A percentile compares a stretch with the other conserved stretches of the same genome.
phyloP scores from a whole-genome alignment of 352 stramenopile genomes.

The Phytophthora podocarpi region DNA sequence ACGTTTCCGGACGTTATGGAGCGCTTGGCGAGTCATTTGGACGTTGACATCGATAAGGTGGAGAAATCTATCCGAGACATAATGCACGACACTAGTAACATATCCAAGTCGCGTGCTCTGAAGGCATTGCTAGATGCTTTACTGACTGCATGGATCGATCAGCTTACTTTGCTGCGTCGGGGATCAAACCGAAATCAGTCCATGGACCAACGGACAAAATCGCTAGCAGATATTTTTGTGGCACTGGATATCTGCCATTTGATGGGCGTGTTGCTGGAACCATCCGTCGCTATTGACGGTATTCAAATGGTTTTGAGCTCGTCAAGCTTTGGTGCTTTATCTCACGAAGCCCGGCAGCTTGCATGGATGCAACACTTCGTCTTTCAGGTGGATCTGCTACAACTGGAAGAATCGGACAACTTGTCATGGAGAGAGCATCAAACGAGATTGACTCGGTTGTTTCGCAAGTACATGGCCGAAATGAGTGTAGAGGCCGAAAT shows the following conservation, averaged over 20 bases:
- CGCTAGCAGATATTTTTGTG: slow-evolving; percentile 39
- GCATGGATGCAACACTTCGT: slow-evolving; percentile 54
- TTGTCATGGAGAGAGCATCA: slow-evolving; percentile 14
- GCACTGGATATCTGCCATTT: slow-evolving; percentile 54
- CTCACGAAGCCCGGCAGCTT: slow-evolving; percentile 41
- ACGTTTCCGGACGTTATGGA: slow-evolving; percentile 38
- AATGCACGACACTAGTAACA: slow-evolving; percentile 30
- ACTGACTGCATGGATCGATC: slow-evolving; percentile 46
- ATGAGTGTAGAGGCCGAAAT: slow-evolving; percentile 52
- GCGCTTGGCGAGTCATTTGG: slow-evolving; percentile 31
- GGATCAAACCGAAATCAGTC: neutral
- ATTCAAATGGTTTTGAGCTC: slow-evolving; percentile 45
- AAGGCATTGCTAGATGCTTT: slow-evolving; percentile 40
- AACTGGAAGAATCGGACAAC: slow-evolving; percentile 11
- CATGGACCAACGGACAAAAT: neutral
- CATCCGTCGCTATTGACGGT: slow-evolving; percentile 41
- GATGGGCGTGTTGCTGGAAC: slow-evolving; percentile 43
- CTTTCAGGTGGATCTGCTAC: slow-evolving; percentile 41
- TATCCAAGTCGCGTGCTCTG: slow-evolving; percentile 37
- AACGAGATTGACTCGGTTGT: slow-evolving; percentile 31
- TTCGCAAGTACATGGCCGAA: slow-evolving; percentile 44
- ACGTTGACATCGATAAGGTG: slow-evolving; percentile 26
- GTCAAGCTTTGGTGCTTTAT: slow-evolving; percentile 36
- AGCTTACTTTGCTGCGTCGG: slow-evolving; percentile 24
- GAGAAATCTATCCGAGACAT: slow-evolving; percentile 37